These are phyloP conservation scores for Paratinospora sagittata DNA, from an alignment of 164 flowering plant species.

Conservation along the genomic window DNA sequence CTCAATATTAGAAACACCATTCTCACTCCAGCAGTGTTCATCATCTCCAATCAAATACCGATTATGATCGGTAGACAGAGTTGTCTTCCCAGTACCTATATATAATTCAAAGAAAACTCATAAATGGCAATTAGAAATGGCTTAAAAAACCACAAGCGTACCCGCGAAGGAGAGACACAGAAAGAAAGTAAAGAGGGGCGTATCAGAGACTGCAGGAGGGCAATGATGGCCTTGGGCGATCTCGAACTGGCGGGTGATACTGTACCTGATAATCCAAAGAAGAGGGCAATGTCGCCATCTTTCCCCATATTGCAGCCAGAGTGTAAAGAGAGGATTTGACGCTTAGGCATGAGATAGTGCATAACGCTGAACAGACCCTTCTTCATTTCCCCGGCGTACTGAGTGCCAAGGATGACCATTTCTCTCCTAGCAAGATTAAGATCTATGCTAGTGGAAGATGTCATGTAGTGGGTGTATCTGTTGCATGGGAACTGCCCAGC, in stretches of 20 bases:
- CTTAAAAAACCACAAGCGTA: neutral
- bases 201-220: slow-evolving; percentile 12
- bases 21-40: slow-evolving; percentile 97
- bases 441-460: slow-evolving; percentile 97
- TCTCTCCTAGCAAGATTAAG: slow-evolving; percentile 86
- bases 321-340: slow-evolving; percentile 87
- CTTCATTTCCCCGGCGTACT: slow-evolving; percentile 99
- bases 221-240: slow-evolving; percentile 3
- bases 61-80: slow-evolving; percentile 91
- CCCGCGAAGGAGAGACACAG: neutral
- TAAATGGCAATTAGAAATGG: neutral
- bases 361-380: slow-evolving; percentile 93
- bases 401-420: slow-evolving; percentile 99
- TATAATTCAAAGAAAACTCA: neutral
- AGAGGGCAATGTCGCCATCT: slow-evolving; percentile 96
- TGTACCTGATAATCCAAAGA: slow-evolving; percentile 97
- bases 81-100: slow-evolving; percentile 96
- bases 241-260: slow-evolving; percentile 21
- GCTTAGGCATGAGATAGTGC: slow-evolving; percentile 99
- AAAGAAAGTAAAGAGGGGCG: neutral
- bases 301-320: slow-evolving; percentile 99
- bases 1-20: slow-evolving; percentile 95
- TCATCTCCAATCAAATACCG: slow-evolving; percentile 89
- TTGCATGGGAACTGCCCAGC: slow-evolving; percentile 99
- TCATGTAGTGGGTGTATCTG: slow-evolving; percentile 98